These are phyloP conservation scores for Cystobasidium slooffiae DNA, from an alignment of 1,284 basidiomycete species.

Conservation along the genomic window DNA sequence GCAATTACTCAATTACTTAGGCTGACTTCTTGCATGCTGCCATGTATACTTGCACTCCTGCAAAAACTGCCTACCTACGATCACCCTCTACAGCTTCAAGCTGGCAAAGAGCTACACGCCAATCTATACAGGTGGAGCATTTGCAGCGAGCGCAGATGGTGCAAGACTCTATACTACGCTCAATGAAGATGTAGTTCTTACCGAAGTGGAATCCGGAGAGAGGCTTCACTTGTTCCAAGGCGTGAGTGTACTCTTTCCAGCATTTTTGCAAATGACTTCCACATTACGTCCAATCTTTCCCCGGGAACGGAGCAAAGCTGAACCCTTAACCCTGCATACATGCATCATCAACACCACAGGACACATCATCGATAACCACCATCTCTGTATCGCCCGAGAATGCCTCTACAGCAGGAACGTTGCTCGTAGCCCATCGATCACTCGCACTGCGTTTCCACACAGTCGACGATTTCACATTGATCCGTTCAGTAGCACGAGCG, in stretches of 20 bases:
- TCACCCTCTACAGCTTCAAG: slow-evolving; percentile 48
- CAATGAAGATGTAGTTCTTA: slow-evolving; percentile 80
- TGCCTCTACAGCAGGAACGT: slow-evolving; percentile 55
- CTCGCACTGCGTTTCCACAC: slow-evolving; percentile 62
- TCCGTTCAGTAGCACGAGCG: slow-evolving; percentile 75
- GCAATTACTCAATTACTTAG: background rate
- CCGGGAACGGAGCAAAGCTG: background rate
- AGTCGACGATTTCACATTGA: slow-evolving; percentile 62
- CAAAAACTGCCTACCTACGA: slow-evolving; percentile 10
- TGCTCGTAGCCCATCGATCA: slow-evolving; percentile 61
- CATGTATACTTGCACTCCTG: background rate
- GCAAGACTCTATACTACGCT: slow-evolving; percentile 81
- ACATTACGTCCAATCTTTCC: background rate
- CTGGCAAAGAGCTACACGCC: slow-evolving; percentile 60
- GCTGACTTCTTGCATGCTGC: background rate
- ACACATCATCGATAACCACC: slow-evolving; percentile 63
- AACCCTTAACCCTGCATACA: slow-evolving; percentile 1
- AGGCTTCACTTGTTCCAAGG: slow-evolving; percentile 79
- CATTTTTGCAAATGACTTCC: slow-evolving; percentile 10
- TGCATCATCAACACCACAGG: slow-evolving; percentile 54
- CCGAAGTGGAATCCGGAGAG: slow-evolving; percentile 73
- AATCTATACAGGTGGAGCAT: slow-evolving; percentile 83
- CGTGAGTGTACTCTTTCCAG: no score
- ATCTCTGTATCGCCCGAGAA: slow-evolving; percentile 55
- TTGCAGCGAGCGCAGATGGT: slow-evolving; percentile 79